Conservation (phyloP, 2,329 filamentous ascomycete genomes). For the Diplodia scrobiculata region DNA sequence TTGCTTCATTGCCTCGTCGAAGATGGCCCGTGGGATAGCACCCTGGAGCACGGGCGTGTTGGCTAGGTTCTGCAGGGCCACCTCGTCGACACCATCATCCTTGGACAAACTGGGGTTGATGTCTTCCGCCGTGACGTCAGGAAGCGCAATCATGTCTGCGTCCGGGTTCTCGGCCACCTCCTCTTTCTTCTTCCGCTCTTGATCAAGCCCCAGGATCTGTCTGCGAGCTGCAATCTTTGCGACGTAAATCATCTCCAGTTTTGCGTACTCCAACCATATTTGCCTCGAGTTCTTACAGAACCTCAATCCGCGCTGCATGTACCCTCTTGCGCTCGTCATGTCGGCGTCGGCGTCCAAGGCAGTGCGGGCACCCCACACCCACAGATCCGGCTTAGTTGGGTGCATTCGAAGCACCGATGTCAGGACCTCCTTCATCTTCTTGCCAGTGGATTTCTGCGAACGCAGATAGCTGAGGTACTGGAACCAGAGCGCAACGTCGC, state of each 20-base stretch:
- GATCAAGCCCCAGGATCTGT: slow-evolving; percentile 65
- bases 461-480: slow-evolving; percentile 84
- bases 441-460: slow-evolving; percentile 60
- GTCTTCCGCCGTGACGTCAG: slow-evolving; percentile 63
- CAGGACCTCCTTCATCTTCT: slow-evolving; percentile 62
- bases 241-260: slow-evolving; percentile 90
- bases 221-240: slow-evolving; percentile 75
- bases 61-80: slow-evolving; percentile 64
- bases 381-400: slow-evolving; percentile 78
- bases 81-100: slow-evolving; percentile 54
- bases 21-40: slow-evolving; percentile 91
- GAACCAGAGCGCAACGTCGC: slow-evolving; percentile 79
- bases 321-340: slow-evolving; percentile 79
- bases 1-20: slow-evolving; percentile 81
- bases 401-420: slow-evolving; percentile 77
- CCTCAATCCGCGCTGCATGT: slow-evolving; percentile 85
- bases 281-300: slow-evolving; percentile 77
- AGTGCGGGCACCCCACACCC: slow-evolving; percentile 79
- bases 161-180: slow-evolving; percentile 49
- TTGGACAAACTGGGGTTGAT: slow-evolving; percentile 58
- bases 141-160: slow-evolving; percentile 61
- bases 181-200: slow-evolving; percentile 48
- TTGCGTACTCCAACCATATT: slow-evolving; percentile 88
- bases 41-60: slow-evolving; percentile 82
- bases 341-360: slow-evolving; percentile 78